Evolutionary conservation across 345 rosid species (phyloP), one percentile per base, ranked within the genome.

Genomic region (Hirschfeldia incana): DNA sequence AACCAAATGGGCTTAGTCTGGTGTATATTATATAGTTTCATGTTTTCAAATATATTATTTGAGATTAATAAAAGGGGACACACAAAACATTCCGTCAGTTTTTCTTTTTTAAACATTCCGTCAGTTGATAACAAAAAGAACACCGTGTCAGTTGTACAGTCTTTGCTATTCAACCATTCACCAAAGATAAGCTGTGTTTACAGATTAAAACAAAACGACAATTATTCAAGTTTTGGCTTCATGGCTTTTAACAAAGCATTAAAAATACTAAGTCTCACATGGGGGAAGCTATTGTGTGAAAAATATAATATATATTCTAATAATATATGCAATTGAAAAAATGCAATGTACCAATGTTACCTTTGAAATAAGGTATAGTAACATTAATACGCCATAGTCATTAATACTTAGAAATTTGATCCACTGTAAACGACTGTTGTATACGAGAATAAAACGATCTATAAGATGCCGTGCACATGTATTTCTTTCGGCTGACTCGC

Each of bases 41-140:
- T 21, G 62, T 51, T 74, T 7, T 32, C 34, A 12, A 65, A 66
- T 13, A 58, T 3, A 66, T 11, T 9, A 26, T 21, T 15, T 44
- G 39, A 66, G 11, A 60, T 34, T 46, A 17, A 21, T 34, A 70
- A 42, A 77, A 8, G 17, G 3, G 4, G 8, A 1, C 12, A 49
- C 70, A 62, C 32, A 37, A 12, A 76, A 76, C 80, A 77, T 77
- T 77, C 75, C 32, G 16, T 60, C 49, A 42, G 62, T 12, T 67
- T 17, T 39, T 75, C 21, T 21, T 12, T 67, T 17, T 39, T 75
- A 53, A 77, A 77, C 76, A 77, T 77, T 77, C 76, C 27, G 30
- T 61, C 62, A 44, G 53, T 15, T 68, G 32, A 17, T 75, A 36
- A 67, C 32, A 76, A 30, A 59, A 59, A 17, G 46, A 76, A 39